These are phyloP conservation scores for Phylloporus arenicola DNA, from an alignment of 768 basidiomycete species.

Conservation along the genomic window DNA sequence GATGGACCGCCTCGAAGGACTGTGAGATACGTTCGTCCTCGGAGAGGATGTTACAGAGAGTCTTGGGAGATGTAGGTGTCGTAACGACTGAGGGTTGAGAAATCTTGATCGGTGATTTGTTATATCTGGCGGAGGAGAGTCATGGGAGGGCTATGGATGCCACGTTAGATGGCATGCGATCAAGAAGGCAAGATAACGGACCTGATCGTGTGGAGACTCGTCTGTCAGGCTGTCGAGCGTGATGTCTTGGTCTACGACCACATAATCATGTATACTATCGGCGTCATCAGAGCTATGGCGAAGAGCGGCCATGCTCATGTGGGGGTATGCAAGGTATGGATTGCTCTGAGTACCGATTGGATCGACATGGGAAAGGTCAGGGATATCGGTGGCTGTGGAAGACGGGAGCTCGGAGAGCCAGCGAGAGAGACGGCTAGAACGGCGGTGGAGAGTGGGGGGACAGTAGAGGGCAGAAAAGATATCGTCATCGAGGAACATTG, in stretches of 20 bases:
- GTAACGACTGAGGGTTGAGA: slow-evolving; percentile 37
- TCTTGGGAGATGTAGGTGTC: slow-evolving; percentile 41
- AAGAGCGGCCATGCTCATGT: slow-evolving; percentile 27
- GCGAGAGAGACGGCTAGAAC: slow-evolving; percentile 38
- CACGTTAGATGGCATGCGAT: slow-evolving; percentile 14
- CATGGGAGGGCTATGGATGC: slow-evolving; percentile 22
- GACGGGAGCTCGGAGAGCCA: slow-evolving; percentile 41
- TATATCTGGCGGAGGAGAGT: slow-evolving; percentile 19
- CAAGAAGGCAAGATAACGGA: slow-evolving; percentile 26
- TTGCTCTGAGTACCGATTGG: slow-evolving; percentile 28
- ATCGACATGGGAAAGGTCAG: slow-evolving; percentile 19
- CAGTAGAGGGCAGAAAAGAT: background rate
- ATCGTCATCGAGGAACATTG: slow-evolving; percentile 8
- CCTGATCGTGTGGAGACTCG: slow-evolving; percentile 13
- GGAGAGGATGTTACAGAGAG: slow-evolving; percentile 37
- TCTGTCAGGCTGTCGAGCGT: slow-evolving; percentile 24
- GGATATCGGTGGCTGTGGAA: slow-evolving; percentile 5
- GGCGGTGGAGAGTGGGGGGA: slow-evolving; percentile 24
- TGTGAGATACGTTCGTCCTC: slow-evolving; percentile 30
- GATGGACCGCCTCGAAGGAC: slow-evolving; percentile 40
- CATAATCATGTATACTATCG: slow-evolving; percentile 36
- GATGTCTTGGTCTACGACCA: slow-evolving; percentile 35
- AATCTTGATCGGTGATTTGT: slow-evolving; percentile 30
- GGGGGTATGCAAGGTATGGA: slow-evolving; percentile 41
- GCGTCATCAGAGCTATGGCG: slow-evolving; percentile 29